phyloP scores from a whole-genome alignment of 2,329 filamentous ascomycete species.

The Pseudogymnoascus sp. region DNA sequence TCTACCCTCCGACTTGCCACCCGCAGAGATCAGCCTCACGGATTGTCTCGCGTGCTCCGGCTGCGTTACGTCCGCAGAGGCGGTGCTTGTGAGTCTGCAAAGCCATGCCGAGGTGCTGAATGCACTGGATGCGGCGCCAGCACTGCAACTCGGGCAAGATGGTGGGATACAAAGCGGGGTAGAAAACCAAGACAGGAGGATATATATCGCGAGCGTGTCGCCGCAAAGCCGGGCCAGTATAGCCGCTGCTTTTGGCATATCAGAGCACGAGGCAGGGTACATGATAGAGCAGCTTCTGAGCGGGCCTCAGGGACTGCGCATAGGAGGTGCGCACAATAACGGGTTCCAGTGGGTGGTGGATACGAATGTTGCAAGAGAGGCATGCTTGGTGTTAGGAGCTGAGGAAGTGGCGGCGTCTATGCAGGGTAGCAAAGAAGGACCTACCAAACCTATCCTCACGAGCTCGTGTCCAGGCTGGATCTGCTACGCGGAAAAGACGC shows the following conservation, averaged over 20 bases:
- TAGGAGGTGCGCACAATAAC: conserved; percentile 63
- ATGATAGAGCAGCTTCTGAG: conserved; percentile 77
- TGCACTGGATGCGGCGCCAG: conserved; percentile 62
- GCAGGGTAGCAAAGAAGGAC: conserved; percentile 15
- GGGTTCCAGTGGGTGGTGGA: conserved; percentile 85
- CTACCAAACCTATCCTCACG: conserved; percentile 59
- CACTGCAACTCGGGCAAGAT: conserved; percentile 21
- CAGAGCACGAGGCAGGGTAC: conserved; percentile 62
- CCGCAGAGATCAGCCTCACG: conserved; percentile 89
- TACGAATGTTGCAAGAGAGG: conserved; percentile 75
- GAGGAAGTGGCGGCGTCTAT: conserved; percentile 53
- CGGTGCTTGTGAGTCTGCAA: conserved; percentile 90
- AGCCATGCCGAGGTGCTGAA: conserved; percentile 85
- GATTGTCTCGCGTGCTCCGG: conserved; percentile 97
- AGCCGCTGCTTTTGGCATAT: conserved; percentile 71
- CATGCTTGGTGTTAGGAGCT: conserved; percentile 70
- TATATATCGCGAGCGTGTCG: conserved; percentile 88
- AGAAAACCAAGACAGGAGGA: conserved; percentile 52
- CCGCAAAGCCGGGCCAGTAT: conserved; percentile 85
- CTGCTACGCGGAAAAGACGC: conserved; percentile 97
- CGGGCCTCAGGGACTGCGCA: conserved; percentile 58
- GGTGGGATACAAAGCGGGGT: conserved; percentile 19
- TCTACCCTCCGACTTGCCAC: conserved; percentile 46
- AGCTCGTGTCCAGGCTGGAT: conserved; percentile 97
- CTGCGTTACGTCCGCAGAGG: conserved; percentile 94